Evolutionary conservation across 345 rosid genomes (phyloP), one percentile per base, ranked within the genome.

Genomic region (Mercurialis annua): DNA sequence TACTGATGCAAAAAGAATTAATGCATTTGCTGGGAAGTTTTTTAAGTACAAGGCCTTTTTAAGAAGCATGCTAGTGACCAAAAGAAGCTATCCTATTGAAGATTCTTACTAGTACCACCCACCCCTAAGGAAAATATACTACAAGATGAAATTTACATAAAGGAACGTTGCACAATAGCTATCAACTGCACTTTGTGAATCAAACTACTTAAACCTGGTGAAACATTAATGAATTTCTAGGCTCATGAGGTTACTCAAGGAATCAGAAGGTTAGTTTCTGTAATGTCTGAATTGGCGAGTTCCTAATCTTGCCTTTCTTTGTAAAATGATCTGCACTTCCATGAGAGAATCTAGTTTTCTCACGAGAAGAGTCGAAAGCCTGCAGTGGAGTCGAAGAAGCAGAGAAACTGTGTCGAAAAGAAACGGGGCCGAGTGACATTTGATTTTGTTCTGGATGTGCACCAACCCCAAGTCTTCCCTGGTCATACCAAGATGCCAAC

Each of bases 211-310:
- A 53, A 59, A 43, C 46, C 12, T 29, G 38, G 20, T 62, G 6
- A 65, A 54, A 65, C 21, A 40, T 5, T 46, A 24, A 33, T 17
- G 1, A 47, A 43, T 17, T 50, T 23, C 17, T 58, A 18, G 10
- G 38, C 58, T 51, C 42, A 26, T 10, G 59, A 40, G 24, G 53
- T n/a, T n/a, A 57, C 23, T 10, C 43, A 34, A 11, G 47, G 47
- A 21, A 18, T 65, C 57, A 74, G 49, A 72, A 73, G 46, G 73
- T 70, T 65, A 80, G 63, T 62, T 75, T 80, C 52, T 59, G 74
- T 12, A 75, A 36, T 15, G 71, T 52, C 10, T 54, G 58, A 44
- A 62, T 59, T 7, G 51, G 30, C 2, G 70, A 14, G 59, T 68
- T 62, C 46, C 67, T 66, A 27, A 53, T 52, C 26, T 52, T 64